Evolutionary conservation across 148 eudicot species (phyloP).

Genomic region (Arbutus unedo): DNA sequence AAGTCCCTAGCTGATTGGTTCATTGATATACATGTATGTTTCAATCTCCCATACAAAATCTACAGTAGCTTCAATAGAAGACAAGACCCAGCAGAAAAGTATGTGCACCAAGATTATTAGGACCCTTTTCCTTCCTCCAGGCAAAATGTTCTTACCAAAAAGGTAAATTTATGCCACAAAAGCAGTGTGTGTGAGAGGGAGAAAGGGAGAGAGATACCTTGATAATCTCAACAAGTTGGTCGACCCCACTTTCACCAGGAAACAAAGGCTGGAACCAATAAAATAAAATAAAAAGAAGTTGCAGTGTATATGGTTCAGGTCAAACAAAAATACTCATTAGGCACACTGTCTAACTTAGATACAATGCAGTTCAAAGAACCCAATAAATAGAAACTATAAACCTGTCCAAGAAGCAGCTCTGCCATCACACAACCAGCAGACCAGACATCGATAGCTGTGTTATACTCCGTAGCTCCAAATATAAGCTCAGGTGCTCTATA

Average conservation of each 20-base stretch:
- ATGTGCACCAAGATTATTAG: too few relatives aligned
- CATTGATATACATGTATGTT: too few relatives aligned
- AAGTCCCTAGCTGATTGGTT: too few relatives aligned
- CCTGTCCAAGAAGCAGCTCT: conserved; percentile 93
- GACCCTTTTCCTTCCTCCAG: too few relatives aligned
- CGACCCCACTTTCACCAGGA: conserved; percentile 97
- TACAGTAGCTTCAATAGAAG: too few relatives aligned
- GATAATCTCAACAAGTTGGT: conserved; percentile 90
- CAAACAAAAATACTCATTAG: neutral
- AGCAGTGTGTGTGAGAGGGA: too few relatives aligned
- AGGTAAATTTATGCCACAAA: too few relatives aligned
- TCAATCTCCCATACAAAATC: too few relatives aligned
- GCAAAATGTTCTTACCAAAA: too few relatives aligned
- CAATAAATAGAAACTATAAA: neutral
- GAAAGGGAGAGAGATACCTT: conserved; percentile 43
- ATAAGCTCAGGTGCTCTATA: conserved; percentile 96
- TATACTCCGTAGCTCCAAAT: conserved; percentile 92
- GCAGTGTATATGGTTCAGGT: neutral
- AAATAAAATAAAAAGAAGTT: neutral
- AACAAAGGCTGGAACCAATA: conserved; percentile 67
- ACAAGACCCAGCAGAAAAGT: too few relatives aligned
- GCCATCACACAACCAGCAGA: conserved; percentile 97
- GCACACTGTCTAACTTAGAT: neutral
- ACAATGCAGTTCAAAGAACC: neutral
- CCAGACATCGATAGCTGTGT: conserved; percentile 94